Evolutionary conservation across 2,329 filamentous ascomycete genomes (phyloP).

Genomic region (Chrysoporthe deuterocubensis): DNA sequence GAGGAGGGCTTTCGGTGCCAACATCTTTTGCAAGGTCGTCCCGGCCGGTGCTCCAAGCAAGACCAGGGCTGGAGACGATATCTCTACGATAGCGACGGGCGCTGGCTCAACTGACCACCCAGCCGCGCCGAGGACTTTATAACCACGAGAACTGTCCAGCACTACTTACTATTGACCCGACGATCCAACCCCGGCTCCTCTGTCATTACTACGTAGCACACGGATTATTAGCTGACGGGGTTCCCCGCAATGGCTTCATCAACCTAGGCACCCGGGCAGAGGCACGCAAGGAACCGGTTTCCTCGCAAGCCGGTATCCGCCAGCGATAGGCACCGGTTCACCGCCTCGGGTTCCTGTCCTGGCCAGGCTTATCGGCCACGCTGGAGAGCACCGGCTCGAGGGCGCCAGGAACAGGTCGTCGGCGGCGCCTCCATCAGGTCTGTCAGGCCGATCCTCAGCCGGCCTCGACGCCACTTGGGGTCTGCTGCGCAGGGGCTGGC

Average conservation of each 20-base stretch:
- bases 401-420: neutral
- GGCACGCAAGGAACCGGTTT: neutral
- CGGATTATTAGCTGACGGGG: conserved; percentile 1
- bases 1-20: conserved; percentile 11
- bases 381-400: no score
- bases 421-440: neutral
- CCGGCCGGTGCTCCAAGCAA: neutral
- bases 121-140: conserved; percentile 8
- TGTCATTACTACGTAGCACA: conserved; percentile 2
- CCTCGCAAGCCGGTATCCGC: neutral
- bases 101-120: neutral
- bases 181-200: neutral
- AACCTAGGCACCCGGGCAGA: no score
- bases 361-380: neutral
- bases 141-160: neutral
- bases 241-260: conserved; percentile 20
- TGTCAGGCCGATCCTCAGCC: neutral
- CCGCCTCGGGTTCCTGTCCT: neutral
- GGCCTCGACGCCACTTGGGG: neutral
- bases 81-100: no score
- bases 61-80: no score
- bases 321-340: conserved; percentile 6
- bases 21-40: conserved; percentile 18
- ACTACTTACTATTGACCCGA: neutral
- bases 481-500: neutral